These are phyloP conservation scores for Scleromitrula shiraiana DNA, from an alignment of 2,329 filamentous ascomycete species.

Conservation along the genomic window DNA sequence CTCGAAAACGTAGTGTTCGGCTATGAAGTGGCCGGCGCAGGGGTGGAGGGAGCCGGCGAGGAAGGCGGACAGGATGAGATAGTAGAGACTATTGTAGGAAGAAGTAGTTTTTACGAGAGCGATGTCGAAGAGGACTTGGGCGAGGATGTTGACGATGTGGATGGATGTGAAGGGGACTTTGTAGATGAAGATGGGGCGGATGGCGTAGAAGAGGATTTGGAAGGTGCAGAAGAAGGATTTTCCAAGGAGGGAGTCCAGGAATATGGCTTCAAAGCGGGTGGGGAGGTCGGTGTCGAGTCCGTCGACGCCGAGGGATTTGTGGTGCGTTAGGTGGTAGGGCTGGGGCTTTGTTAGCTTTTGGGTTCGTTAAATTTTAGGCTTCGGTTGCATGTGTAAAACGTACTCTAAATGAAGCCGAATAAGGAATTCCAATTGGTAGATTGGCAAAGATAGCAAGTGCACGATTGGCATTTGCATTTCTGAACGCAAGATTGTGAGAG, in stretches of 20 bases:
- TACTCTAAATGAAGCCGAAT: slow-evolving; percentile 90
- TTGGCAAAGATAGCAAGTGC: slow-evolving; percentile 90
- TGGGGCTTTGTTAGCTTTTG: slow-evolving; percentile 32
- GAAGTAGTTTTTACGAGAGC: slow-evolving; percentile 49
- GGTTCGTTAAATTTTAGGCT: not conserved
- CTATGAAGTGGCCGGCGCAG: slow-evolving; percentile 95
- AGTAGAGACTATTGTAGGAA: slow-evolving; percentile 61
- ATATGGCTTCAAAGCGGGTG: slow-evolving; percentile 80
- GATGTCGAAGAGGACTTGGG: slow-evolving; percentile 73
- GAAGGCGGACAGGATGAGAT: slow-evolving; percentile 85
- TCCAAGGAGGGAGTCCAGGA: slow-evolving; percentile 89
- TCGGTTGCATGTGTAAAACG: slow-evolving; percentile 21
- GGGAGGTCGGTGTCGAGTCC: slow-evolving; percentile 94
- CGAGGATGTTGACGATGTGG: slow-evolving; percentile 71
- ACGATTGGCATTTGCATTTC: slow-evolving; percentile 69
- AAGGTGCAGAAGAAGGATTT: slow-evolving; percentile 99
- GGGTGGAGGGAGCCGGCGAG: slow-evolving; percentile 90
- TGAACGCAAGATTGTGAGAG: slow-evolving; percentile 93
- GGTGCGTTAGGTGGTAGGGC: slow-evolving; percentile 97
- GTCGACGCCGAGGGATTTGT: slow-evolving; percentile 96
- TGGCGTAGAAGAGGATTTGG: slow-evolving; percentile 97
- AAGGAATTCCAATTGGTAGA: slow-evolving; percentile 89
- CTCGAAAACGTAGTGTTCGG: slow-evolving; percentile 86
- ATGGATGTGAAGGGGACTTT: slow-evolving; percentile 78
- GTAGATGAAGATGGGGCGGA: slow-evolving; percentile 93